Conservation (phyloP, 257 asterid genomes). For the Fraxinus pennsylvanica region DNA sequence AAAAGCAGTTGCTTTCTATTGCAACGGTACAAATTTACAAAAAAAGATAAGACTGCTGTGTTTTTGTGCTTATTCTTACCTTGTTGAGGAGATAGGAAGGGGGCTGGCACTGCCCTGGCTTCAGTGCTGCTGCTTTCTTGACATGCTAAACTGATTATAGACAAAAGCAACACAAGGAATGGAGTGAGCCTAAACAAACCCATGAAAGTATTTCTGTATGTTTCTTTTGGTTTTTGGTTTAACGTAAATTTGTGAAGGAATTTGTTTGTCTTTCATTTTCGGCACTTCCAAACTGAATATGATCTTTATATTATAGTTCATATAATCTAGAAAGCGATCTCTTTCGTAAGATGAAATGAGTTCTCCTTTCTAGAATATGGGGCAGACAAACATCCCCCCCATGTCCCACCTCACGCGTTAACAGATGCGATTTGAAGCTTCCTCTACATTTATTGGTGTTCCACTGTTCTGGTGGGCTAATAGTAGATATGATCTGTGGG, state of each 20-base stretch:
- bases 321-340: slow-evolving; percentile 16
- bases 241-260: background rate
- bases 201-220: background rate
- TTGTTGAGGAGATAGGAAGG: slow-evolving; percentile 18
- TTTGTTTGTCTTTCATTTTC: background rate
- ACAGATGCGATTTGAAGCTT: too few species aligned
- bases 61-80: slow-evolving; percentile 23
- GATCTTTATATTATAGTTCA: background rate
- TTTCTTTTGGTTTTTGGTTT: background rate
- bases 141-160: slow-evolving; percentile 18
- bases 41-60: too few species aligned
- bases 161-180: slow-evolving; percentile 15
- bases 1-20: too few species aligned
- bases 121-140: slow-evolving; percentile 23
- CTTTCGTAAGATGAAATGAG: background rate
- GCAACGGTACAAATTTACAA: too few species aligned
- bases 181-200: slow-evolving; percentile 4
- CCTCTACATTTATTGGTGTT: background rate
- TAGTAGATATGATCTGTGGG: too few species aligned
- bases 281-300: background rate
- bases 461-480: too few species aligned
- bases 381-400: slow-evolving; percentile 5
- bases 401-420: background rate
- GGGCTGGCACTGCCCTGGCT: slow-evolving; percentile 28
- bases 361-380: slow-evolving; percentile 3